Base-by-base conservation (phyloP, 2,329 filamentous ascomycete species). In the Arachnomyces sp. region DNA sequence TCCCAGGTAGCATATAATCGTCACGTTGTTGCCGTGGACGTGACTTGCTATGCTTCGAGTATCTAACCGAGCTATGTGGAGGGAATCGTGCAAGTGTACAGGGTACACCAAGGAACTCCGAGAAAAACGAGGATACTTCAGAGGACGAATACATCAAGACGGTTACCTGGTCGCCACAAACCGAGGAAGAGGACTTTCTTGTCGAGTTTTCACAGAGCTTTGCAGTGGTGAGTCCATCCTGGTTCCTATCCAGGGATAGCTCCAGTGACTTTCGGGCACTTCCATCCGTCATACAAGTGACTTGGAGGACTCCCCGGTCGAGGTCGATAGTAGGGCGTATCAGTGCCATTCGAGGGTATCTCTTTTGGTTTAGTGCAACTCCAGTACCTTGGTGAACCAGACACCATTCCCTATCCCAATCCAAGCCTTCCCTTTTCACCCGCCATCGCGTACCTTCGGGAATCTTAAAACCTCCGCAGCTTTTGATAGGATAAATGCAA, bases 381-480 rank as follows among this genome's bases (percentile, higher is more conserved):
- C 86, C 84, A 1, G 89, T 93, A 32, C 86, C 88, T 55, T 81
- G 76, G 57, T 95, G 89, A 11, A 98, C 72, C 14, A 98, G 68
- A 63, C 90, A 96, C 90, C 92, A 98, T 66, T 96, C 90, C 45
- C 92, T 76, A 59, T 98, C 92, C 88, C 90, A 96, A 7, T 81
- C 83, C 2, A 98, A 70, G 0, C 92, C 92, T 64, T 95, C 88
- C 6, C 75, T 70, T 40, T 76, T 77, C 14, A 96, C 73, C 51
- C 84, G 79, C 92, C 92, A 98, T 11, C 70, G 56, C 6, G 65
- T 66, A 2, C 68, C 73, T 1, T 64, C 46, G 1, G 87, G 82
- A 20, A 96, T 71, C 28, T 68, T 68, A 58, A 83, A 94, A 1
- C 84, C 84, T 12, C 80, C 84, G 53, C 92, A 96, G 57, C 88